Evolutionary conservation across 148 eudicot genomes (phyloP), one percentile per base, ranked within the genome.

Genomic region (Diospyros lotus): DNA sequence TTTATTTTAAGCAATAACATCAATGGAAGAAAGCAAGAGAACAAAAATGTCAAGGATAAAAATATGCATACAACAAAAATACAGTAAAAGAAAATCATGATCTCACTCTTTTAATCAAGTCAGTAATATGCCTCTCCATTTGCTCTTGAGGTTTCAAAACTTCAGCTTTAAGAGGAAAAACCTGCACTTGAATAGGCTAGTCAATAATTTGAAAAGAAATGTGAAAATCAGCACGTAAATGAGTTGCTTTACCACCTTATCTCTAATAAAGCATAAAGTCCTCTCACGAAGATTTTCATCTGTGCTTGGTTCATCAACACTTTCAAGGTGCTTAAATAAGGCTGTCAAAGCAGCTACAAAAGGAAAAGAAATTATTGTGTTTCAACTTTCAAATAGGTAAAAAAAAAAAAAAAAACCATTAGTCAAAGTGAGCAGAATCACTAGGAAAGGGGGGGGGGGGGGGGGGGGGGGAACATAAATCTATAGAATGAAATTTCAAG

Each of bases 71-170:
- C 41, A 58, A 60, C 3, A 80, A 10, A 38, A 14, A 46, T 41
- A 40, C 12, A 61, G 62, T 17, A 40, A 40, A 15, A 51, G 17
- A 72, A 58, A 72, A 59, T 12, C 7, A 13, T n/a, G 39, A 54
- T 45, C 68, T 45, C 77, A 91, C 97, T 87, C 86, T 91, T 73
- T 89, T 91, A 43, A 91, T 87, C 78, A 91, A 81, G 82, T 91
- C 90, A 76, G 97, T 91, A 68, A 89, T 86, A 75, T 91, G 97
- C 63, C 97, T 86, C 80, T 91, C 97, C 93, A 91, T 89, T 79
- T 84, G 85, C 58, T 91, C 97, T 71, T 84, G 84, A 41, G 97
- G 97, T 85, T 87, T 91, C 69, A 91, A 73, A 58, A 91, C 91
- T 81, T 91, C 97, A 73, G 87, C 73, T 81, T 87, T 91, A 15